phyloP scores from a whole-genome alignment of 495 filamentous ascomycete genomes.

The Penicillium tannophilum region DNA sequence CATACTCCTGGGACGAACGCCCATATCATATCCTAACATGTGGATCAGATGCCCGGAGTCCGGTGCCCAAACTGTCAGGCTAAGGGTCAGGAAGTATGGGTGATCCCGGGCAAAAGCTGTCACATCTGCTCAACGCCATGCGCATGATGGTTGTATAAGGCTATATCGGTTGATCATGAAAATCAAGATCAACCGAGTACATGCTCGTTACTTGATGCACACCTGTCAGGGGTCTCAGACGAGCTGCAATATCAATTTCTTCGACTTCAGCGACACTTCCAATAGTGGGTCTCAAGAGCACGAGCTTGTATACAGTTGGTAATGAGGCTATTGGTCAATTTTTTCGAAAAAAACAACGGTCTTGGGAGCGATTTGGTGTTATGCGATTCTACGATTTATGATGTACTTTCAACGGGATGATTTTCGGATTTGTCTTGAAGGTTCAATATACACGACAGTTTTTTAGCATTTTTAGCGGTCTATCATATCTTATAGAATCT shows the following conservation, averaged over 20 bases:
- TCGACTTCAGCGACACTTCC: neutral
- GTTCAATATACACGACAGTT: neutral
- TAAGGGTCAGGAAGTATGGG: constrained; percentile 48
- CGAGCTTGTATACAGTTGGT: too few relatives aligned
- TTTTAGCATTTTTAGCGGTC: constrained; percentile 1
- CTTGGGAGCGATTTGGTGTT: neutral
- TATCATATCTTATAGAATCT: constrained; percentile 1
- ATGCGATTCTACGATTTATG: neutral
- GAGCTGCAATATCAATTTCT: neutral
- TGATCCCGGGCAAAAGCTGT: constrained; percentile 53
- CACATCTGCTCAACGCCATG: constrained; percentile 46
- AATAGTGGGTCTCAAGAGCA: neutral
- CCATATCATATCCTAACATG: constrained; percentile 1
- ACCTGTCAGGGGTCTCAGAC: neutral
- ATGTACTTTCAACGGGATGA: neutral
- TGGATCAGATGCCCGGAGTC: constrained; percentile 50
- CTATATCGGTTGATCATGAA: neutral
- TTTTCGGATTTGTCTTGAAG: neutral
- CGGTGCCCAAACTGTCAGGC: constrained; percentile 46
- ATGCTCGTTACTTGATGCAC: neutral
- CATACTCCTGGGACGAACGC: neutral
- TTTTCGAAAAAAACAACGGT: neutral
- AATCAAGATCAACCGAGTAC: neutral
- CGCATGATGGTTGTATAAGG: constrained; percentile 13
- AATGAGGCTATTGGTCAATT: too few relatives aligned